A percentile compares a stretch with the other conserved stretches of the same genome.
These are phyloP conservation scores for Apiospora saccharicola DNA, from an alignment of 2,329 filamentous ascomycete genomes.

Conservation along the genomic window DNA sequence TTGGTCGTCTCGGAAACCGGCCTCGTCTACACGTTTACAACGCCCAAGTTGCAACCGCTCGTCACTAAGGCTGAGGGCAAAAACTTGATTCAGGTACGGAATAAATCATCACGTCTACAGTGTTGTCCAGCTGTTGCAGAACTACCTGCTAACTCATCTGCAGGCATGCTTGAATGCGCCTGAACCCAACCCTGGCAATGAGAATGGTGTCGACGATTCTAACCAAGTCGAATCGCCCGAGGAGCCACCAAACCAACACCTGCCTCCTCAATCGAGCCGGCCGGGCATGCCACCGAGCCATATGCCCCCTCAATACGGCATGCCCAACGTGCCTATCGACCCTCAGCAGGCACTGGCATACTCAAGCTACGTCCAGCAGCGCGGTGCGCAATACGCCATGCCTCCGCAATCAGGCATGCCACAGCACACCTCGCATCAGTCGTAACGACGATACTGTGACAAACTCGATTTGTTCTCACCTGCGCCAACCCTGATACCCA, in stretches of 20 bases:
- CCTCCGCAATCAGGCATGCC: conserved; percentile 80
- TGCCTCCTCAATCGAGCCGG: conserved; percentile 70
- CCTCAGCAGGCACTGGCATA: conserved; percentile 84
- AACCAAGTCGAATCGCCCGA: conserved; percentile 90
- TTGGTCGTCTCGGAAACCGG: conserved; percentile 97
- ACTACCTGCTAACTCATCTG: conserved; percentile 27
- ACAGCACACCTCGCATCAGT: conserved; percentile 82
- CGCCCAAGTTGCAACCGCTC: conserved; percentile 95
- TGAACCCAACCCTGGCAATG: conserved; percentile 81
- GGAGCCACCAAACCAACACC: conserved; percentile 79
- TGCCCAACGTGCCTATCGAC: conserved; percentile 71
- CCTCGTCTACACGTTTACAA: conserved; percentile 97
- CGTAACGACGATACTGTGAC: conserved; percentile 52
- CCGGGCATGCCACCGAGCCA: conserved; percentile 73
- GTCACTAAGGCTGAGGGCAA: conserved; percentile 99
- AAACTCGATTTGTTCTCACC: conserved; percentile 39
- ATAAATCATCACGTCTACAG: neutral
- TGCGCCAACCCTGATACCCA: conserved; percentile 60
- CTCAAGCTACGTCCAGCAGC: conserved; percentile 82
- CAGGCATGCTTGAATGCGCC: conserved; percentile 97
- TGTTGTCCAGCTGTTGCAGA: neutral
- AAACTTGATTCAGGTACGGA: conserved; percentile 90
- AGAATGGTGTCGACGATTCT: conserved; percentile 80
- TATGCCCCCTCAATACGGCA: conserved; percentile 68
- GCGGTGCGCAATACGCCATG: conserved; percentile 78